A percentile compares a stretch with the other conserved stretches of the same genome.
Conservation (phyloP, 1,284 basidiomycete genomes). For the Irpex sp. region DNA sequence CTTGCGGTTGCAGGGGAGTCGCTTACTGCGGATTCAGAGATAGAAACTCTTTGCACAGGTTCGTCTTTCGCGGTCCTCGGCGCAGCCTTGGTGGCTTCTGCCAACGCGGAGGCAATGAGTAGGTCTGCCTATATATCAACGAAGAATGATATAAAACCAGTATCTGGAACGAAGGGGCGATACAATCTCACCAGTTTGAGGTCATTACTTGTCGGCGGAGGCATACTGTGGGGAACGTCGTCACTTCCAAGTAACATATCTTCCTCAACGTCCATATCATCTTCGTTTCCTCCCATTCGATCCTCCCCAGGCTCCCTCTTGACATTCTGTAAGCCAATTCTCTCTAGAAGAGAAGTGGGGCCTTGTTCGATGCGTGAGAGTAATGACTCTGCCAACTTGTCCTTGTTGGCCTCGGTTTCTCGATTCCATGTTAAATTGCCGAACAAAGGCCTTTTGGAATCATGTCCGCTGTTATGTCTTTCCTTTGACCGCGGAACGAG, state of each 20-base stretch:
- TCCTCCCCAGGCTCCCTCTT: background rate
- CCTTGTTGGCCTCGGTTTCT: background rate
- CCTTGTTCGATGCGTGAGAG: slow-evolving; percentile 4
- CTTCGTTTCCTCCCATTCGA: background rate
- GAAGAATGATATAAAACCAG: background rate
- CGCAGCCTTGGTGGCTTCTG: background rate
- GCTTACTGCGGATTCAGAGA: slow-evolving; percentile 7
- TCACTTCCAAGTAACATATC: background rate
- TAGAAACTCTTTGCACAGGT: background rate
- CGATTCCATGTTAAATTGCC: background rate
- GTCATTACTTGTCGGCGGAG: background rate
- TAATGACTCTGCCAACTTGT: background rate
- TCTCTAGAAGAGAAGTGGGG: slow-evolving; percentile 1
- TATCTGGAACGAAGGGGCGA: background rate
- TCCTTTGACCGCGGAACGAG: background rate
- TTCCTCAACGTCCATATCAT: background rate
- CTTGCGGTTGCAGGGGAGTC: background rate
- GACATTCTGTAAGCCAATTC: slow-evolving; percentile 3
- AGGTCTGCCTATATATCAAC: slow-evolving; percentile 2
- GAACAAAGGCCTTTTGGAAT: background rate
- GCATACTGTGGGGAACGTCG: background rate
- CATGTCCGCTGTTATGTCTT: background rate
- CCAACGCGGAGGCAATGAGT: slow-evolving; percentile 9
- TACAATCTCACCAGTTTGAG: background rate
- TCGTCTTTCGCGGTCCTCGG: background rate